phyloP scores from a whole-genome alignment of 306 rosid genomes.

The Crataegus laevigata region DNA sequence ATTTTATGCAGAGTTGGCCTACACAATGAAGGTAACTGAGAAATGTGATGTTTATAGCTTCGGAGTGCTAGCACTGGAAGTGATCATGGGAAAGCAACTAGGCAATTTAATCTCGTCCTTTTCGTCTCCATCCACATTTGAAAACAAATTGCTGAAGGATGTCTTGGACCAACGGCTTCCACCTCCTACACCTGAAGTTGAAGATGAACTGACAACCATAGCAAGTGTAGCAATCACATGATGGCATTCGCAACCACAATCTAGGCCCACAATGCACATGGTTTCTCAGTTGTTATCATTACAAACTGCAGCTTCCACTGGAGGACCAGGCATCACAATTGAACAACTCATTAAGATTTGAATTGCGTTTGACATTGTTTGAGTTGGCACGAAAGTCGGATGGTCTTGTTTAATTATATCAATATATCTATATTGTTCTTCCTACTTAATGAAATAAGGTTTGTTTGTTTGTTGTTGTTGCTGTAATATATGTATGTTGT shows the following conservation, averaged over 20 bases:
- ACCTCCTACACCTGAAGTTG: neutral
- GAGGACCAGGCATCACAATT: neutral
- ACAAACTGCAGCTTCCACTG: neutral
- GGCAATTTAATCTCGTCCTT: slow-evolving; percentile 9
- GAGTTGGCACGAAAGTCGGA: neutral
- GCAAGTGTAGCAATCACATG: neutral
- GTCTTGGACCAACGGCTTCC: slow-evolving; percentile 15
- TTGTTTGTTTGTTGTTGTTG: too few relatives aligned
- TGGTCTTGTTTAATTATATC: neutral
- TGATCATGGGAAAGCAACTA: slow-evolving; percentile 9
- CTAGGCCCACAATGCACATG: slow-evolving; percentile 14
- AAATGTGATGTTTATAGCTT: slow-evolving; percentile 18
- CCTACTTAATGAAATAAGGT: too few relatives aligned
- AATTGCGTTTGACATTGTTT: neutral
- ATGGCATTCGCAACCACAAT: neutral
- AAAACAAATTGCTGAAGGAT: neutral
- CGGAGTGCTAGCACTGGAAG: slow-evolving; percentile 19
- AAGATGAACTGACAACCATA: slow-evolving; percentile 4
- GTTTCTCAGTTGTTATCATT: neutral
- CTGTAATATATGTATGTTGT: too few relatives aligned
- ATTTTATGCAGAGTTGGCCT: slow-evolving; percentile 15
- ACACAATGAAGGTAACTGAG: slow-evolving; percentile 14
- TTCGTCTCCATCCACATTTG: neutral
- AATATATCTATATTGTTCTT: too few relatives aligned
- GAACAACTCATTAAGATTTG: neutral